Percentiles rank a stretch among this genome's conserved stretches.
Evolutionary conservation across 2,329 filamentous ascomycete species (phyloP).

Genomic region (Paraphoma chrysanthemicola): DNA sequence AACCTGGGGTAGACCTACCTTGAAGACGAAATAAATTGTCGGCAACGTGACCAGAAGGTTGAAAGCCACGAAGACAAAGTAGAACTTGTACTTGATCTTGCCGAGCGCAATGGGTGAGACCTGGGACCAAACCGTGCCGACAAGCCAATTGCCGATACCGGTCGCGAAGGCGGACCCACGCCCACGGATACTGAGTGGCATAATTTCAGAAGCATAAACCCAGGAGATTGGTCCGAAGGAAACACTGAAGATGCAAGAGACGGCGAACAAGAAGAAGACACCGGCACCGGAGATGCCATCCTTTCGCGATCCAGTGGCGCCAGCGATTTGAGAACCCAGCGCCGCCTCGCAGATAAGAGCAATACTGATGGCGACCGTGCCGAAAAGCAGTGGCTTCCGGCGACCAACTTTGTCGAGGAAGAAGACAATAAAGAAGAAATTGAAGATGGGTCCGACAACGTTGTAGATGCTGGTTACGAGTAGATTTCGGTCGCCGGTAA

Average conservation of each 20-base stretch:
- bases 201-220: slow-evolving; percentile 71
- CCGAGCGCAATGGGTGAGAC: slow-evolving; percentile 61
- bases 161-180: slow-evolving; percentile 65
- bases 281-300: slow-evolving; percentile 64
- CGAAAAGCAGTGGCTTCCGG: slow-evolving; percentile 61
- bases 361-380: slow-evolving; percentile 61
- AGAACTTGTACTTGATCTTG: slow-evolving; percentile 61
- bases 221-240: slow-evolving; percentile 55
- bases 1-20: slow-evolving; percentile 22
- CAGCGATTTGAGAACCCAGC: slow-evolving; percentile 52
- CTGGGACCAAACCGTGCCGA: slow-evolving; percentile 66
- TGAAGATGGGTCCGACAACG: slow-evolving; percentile 62
- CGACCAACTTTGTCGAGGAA: slow-evolving; percentile 61
- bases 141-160: slow-evolving; percentile 65
- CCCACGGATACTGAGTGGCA: slow-evolving; percentile 69
- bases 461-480: slow-evolving; percentile 69
- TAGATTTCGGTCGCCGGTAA: slow-evolving; percentile 61
- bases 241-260: slow-evolving; percentile 45
- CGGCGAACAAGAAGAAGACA: slow-evolving; percentile 70
- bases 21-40: slow-evolving; percentile 61
- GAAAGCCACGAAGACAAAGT: slow-evolving; percentile 64
- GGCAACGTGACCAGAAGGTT: slow-evolving; percentile 54
- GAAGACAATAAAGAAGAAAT: slow-evolving; percentile 67
- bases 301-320: slow-evolving; percentile 37
- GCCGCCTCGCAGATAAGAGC: slow-evolving; percentile 66